Evolutionary conservation across 73 alveolate species (phyloP), one percentile per base, ranked within the genome.

Genomic region (Symbiodinium natans): DNA sequence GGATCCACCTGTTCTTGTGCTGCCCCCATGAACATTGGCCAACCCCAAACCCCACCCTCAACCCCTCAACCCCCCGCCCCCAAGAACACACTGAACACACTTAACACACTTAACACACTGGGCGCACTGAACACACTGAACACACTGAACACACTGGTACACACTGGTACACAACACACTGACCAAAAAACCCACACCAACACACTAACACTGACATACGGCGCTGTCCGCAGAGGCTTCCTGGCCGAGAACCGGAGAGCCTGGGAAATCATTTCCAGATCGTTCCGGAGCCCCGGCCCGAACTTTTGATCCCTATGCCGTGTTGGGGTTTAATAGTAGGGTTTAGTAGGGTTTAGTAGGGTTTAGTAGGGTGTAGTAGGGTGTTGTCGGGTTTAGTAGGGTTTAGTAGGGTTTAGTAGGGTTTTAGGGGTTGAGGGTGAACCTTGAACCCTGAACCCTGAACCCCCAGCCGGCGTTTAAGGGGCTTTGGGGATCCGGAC

Each of bases 161-260:
- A n/a, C n/a, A n/a, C n/a, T n/a, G n/a, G n/a, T n/a, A n/a, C 56
- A 8, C 56, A 43, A 43, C 11, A n/a, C n/a, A n/a, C n/a, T n/a
- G n/a, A n/a, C n/a, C n/a, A n/a, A n/a, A n/a, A n/a, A n/a, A n/a
- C n/a, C n/a, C n/a, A n/a, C n/a, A n/a, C n/a, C n/a, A n/a, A n/a
- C n/a, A n/a, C n/a, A n/a, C n/a, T n/a, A n/a, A n/a, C n/a, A n/a
- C n/a, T n/a, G n/a, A n/a, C n/a, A n/a, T n/a, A n/a, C n/a, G n/a
- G n/a, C n/a, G n/a, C 59, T 46, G 59, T 13, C 59, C 36, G 3
- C 29, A 6, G 17, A 63, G 80, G 97, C 82, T 90, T 90, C 80
- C 52, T 90, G 82, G 97, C 97, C 41, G 97, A 90, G 80, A 90
- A 90, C 42, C 87, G 80, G 13, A 39, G 77, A 17, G 97, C 97